Base-by-base conservation (phyloP, 2,329 filamentous ascomycete genomes). In the Fusarium robinianum region DNA sequence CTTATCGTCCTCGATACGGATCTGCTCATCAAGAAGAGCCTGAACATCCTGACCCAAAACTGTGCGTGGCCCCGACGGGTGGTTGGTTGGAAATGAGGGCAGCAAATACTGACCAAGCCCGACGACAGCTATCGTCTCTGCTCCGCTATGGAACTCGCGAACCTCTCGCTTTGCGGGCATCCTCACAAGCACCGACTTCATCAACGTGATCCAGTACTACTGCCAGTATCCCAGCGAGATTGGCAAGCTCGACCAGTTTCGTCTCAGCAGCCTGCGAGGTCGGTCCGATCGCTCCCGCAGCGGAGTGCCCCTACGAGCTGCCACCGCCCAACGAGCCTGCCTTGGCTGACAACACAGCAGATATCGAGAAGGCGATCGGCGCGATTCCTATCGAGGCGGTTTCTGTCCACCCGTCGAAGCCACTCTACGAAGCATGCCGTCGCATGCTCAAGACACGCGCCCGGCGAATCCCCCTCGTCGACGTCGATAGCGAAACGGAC, bases 201-300 rank as follows among this genome's bases (percentile, higher is more conserved):
- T 99, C 72, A 99, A 99, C 64, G 87, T 99, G 44, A 95, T 99
- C 26, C 92, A 97, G 68, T 99, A 99, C 72, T 97, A 99, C 75
- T 96, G 90, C 77, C 91, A 97, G 70, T 95, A 94, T 60, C 94
- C 92, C 3, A 89, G 95, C 57, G 87, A 91, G 46, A 80, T 97
- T 49, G 83, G 85, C 55, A 85, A 92, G 65, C 88, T 99, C 60
- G 94, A 97, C 57, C 88, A 96, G 68, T 96, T 99, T 67, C 85
- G 90, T 32, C 74, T 99, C 51, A 92, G 88, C 72, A 96, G 90
- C 65, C 79, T 99, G 46, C 82, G 92, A 80, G 89, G 91, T 95
- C 75, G 24, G 49, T 42, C 5, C 21, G 18, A 24, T 23, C 21
- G 16, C 36, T 22, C 14, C 17, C n/a, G 8, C 22, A 14, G 25